Percentiles rank a stretch among this genome's conserved stretches.
Evolutionary conservation across 495 filamentous ascomycete genomes (phyloP).

Genomic region (Annulohypoxylon moriforme): DNA sequence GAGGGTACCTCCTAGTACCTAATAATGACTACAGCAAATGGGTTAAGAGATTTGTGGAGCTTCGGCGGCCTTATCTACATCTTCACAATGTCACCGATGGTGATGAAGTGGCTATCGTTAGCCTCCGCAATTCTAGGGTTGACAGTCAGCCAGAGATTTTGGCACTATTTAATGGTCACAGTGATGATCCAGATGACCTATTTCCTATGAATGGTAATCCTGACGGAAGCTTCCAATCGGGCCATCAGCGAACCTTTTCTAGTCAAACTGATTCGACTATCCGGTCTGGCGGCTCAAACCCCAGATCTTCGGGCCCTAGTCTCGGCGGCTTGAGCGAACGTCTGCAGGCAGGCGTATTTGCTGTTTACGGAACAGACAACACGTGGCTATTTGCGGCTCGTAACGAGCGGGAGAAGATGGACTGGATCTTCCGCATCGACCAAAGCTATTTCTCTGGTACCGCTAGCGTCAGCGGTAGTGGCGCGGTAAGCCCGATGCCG

Average conservation of each 20-base stretch:
- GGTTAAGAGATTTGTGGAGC: slow-evolving; percentile 91
- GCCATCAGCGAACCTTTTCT: slow-evolving; percentile 48
- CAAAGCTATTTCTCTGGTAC: slow-evolving; percentile 58
- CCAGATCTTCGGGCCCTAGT: slow-evolving; percentile 46
- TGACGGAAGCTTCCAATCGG: slow-evolving; percentile 41
- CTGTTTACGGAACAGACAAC: slow-evolving; percentile 91
- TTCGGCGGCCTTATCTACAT: slow-evolving; percentile 92
- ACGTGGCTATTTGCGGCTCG: slow-evolving; percentile 93
- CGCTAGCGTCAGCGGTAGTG: slow-evolving; percentile 47
- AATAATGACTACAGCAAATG: slow-evolving; percentile 79
- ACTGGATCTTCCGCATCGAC: slow-evolving; percentile 90
- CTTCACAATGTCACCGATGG: slow-evolving; percentile 84
- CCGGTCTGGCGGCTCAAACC: slow-evolving; percentile 45
- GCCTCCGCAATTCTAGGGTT: slow-evolving; percentile 83
- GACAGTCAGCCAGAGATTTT: slow-evolving; percentile 90
- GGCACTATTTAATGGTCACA: slow-evolving; percentile 69
- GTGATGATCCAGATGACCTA: slow-evolving; percentile 43
- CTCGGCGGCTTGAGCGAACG: slow-evolving; percentile 60
- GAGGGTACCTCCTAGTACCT: slow-evolving; percentile 85
- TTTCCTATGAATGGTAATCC: slow-evolving; percentile 25
- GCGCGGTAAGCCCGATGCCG: slow-evolving; percentile 47
- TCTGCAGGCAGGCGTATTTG: slow-evolving; percentile 80
- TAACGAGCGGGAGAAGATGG: slow-evolving; percentile 87
- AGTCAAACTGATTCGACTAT: slow-evolving; percentile 48
- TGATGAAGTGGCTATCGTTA: slow-evolving; percentile 90